Evolutionary conservation across 2,329 filamentous ascomycete species (phyloP).

Genomic region (Cladosporium halotolerans): DNA sequence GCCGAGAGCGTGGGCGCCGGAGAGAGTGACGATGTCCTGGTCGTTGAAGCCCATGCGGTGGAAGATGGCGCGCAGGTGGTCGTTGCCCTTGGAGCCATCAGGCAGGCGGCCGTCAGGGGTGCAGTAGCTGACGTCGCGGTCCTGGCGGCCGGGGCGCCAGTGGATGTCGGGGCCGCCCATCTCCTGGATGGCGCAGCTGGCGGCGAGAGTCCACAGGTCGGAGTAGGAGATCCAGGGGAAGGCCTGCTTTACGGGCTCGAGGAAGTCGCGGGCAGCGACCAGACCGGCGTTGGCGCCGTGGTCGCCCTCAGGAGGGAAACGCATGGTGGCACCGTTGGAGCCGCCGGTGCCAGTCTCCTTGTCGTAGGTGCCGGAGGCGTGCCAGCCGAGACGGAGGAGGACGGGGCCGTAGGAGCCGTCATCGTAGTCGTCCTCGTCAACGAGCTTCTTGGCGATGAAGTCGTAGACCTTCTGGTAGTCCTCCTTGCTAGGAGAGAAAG

Average conservation of each 20-base stretch:
- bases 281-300: conserved; percentile 94
- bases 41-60: conserved; percentile 97
- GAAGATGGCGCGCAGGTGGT: conserved; percentile 88
- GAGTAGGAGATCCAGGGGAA: conserved; percentile 96
- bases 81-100: conserved; percentile 69
- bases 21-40: conserved; percentile 78
- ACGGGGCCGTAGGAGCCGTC: conserved; percentile 95
- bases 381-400: conserved; percentile 85
- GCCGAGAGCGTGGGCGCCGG: conserved; percentile 69
- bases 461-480: conserved; percentile 97
- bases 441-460: conserved; percentile 68
- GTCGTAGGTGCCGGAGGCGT: conserved; percentile 88
- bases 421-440: conserved; percentile 91
- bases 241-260: conserved; percentile 82
- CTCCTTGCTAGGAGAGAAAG: conserved; percentile 68
- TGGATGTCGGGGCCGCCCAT: conserved; percentile 85
- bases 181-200: conserved; percentile 83
- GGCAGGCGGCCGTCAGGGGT: conserved; percentile 89
- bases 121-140: conserved; percentile 75
- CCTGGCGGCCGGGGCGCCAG: conserved; percentile 78
- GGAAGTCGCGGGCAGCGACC: conserved; percentile 79
- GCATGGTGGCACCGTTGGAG: conserved; percentile 95
- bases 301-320: conserved; percentile 79
- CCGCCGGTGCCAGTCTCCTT: conserved; percentile 82
- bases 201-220: conserved; percentile 90